These are phyloP conservation scores for Mycena epipterygia DNA, from an alignment of 768 basidiomycete species.

Conservation along the genomic window DNA sequence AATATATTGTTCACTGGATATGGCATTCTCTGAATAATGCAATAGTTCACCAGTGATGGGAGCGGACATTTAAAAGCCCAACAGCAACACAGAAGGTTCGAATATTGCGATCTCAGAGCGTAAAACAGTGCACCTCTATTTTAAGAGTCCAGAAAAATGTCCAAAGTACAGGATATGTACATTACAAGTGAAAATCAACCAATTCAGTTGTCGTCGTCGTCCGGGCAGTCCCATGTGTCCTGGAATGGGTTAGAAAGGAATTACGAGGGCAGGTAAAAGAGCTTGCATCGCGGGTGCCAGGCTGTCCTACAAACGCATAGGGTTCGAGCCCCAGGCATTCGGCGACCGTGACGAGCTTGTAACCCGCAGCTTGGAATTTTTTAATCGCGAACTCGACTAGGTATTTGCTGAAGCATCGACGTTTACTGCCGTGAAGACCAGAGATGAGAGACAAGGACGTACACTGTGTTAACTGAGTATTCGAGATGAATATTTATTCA, in stretches of 20 bases:
- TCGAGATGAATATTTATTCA: neutral
- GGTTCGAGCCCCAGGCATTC: slow-evolving; percentile 55
- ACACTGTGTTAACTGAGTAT: slow-evolving; percentile 22
- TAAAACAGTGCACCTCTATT: too few relatives aligned
- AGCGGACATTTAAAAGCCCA: too few relatives aligned
- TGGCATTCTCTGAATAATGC: too few relatives aligned
- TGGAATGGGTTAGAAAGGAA: neutral
- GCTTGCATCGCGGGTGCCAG: neutral
- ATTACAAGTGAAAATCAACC: too few relatives aligned
- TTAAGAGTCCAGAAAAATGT: too few relatives aligned
- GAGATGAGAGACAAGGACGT: neutral
- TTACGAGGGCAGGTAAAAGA: neutral
- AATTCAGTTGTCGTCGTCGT: too few relatives aligned
- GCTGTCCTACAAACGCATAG: slow-evolving; percentile 38
- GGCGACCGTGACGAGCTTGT: slow-evolving; percentile 57
- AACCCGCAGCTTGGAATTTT: slow-evolving; percentile 53
- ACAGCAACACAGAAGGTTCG: too few relatives aligned
- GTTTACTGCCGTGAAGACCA: neutral
- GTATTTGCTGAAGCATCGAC: neutral
- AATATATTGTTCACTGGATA: too few relatives aligned
- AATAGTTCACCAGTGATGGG: too few relatives aligned
- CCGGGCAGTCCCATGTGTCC: neutral
- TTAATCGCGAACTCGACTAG: slow-evolving; percentile 36
- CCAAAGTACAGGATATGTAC: too few relatives aligned
- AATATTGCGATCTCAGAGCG: too few relatives aligned